Percentiles rank a stretch among this genome's conserved stretches.
Evolutionary conservation across 2,329 filamentous ascomycete genomes (phyloP).

Genomic region (Teratosphaeria gauchensis): DNA sequence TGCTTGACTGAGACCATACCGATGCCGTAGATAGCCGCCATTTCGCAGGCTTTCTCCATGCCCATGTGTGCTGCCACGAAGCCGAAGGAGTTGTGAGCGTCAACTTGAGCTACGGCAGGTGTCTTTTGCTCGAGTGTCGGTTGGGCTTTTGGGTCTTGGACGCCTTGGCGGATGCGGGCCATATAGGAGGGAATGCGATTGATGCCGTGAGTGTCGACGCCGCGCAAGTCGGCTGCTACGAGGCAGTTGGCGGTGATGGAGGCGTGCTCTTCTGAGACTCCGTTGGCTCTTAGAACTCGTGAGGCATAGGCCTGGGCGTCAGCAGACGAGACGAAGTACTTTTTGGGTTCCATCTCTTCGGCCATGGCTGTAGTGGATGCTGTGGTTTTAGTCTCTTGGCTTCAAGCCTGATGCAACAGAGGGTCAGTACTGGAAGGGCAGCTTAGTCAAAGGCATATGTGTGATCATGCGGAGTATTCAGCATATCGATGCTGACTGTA

Average conservation of each 20-base stretch:
- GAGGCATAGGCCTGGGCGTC: constrained; percentile 39
- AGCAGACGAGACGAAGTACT: constrained; percentile 16
- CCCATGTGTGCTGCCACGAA: constrained; percentile 59
- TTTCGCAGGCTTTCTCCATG: constrained; percentile 58
- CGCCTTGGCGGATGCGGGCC: constrained; percentile 58
- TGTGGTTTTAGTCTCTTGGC: not conserved
- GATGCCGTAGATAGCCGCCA: constrained; percentile 57
- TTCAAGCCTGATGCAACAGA: too few relatives aligned
- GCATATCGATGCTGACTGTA: not conserved
- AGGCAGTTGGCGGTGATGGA: constrained; percentile 56
- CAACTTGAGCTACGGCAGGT: constrained; percentile 59
- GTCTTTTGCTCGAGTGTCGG: constrained; percentile 55
- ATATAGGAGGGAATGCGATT: constrained; percentile 73
- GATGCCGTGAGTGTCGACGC: constrained; percentile 70
- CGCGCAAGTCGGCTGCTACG: constrained; percentile 64
- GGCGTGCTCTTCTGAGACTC: constrained; percentile 51
- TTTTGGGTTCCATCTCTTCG: constrained; percentile 5
- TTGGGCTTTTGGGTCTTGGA: constrained; percentile 51
- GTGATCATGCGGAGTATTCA: too few relatives aligned
- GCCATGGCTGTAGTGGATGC: constrained; percentile 5
- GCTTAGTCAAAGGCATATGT: too few relatives aligned
- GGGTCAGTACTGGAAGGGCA: too few relatives aligned
- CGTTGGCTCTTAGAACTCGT: constrained; percentile 50
- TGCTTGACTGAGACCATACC: constrained; percentile 67
- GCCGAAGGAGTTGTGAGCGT: constrained; percentile 63